Evolutionary conservation across 306 rosid species (phyloP).

Genomic region (Quercus agrifolia): DNA sequence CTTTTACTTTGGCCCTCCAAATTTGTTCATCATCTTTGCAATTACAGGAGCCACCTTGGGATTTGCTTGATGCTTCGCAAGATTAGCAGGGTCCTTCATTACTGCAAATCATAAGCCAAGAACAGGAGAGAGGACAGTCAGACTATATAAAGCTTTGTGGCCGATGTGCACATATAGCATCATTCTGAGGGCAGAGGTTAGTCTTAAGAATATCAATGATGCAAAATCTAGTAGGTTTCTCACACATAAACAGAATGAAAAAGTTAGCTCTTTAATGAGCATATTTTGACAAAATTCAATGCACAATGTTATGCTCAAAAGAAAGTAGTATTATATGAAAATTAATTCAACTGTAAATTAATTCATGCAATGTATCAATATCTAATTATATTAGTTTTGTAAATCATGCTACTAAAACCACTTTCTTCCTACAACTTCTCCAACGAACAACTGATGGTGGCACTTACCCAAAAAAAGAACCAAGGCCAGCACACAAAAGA

Average conservation of each 20-base stretch:
- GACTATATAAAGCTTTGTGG: not conserved
- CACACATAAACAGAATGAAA: no score
- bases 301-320: no score
- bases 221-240: no score
- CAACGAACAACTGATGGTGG: not conserved
- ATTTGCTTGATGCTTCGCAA: conserved; percentile 80
- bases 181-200: not conserved
- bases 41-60: conserved; percentile 91
- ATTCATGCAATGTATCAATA: no score
- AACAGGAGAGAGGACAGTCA: not conserved
- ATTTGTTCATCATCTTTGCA: conserved; percentile 89
- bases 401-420: not conserved
- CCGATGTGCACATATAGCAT: not conserved
- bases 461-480: not conserved
- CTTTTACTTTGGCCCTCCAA: conserved; percentile 57
- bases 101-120: conserved; percentile 43
- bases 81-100: conserved; percentile 89
- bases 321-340: no score
- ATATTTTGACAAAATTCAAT: no score
- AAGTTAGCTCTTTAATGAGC: no score
- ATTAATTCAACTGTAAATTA: no score
- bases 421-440: not conserved
- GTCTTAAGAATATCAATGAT: no score
- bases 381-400: not conserved
- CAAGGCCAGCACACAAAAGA: no score